Evolutionary conservation across 768 basidiomycete genomes (phyloP), one percentile per base, ranked within the genome.

Genomic region (Pisolithus marmoratus): DNA sequence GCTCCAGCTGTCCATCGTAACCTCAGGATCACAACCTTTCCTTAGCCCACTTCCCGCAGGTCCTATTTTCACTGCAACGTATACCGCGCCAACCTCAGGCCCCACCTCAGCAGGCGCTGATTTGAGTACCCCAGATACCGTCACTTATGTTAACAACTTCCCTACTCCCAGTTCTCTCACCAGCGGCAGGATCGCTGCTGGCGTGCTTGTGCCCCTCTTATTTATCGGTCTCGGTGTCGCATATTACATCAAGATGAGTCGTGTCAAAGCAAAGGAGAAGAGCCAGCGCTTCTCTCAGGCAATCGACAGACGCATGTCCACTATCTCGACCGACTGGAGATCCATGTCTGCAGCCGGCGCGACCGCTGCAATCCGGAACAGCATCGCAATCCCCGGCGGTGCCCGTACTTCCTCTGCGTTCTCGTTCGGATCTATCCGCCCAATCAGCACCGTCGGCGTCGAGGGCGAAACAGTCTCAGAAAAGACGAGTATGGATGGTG

Each of bases 241-340:
- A 11, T 60, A 70, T 0, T 88, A 81, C 66, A 63, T 91, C 71
- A 78, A 68, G 61, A 68, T 71, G 52, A 78, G 67, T 47, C 81
- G 89, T 53, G 60, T 66, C 27, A 76, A 68, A 55, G 72, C 74
- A 46, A 70, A 69, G 51, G 72, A 77, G 26, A 75, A 85, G 63
- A 74, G 79, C 60, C 76, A 71, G 64, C 74, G 74, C 20, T 92
- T 80, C 74, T 81, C 77, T 38, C 76, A 83, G 63, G 78, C 73
- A 9, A 66, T 92, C 65, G 89, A 92, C 71, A 82, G 81, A 66
- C 85, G 89, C 65, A 90, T 92, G 89, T 85, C 82, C 2, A 87
- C 84, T 46, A 87, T 90, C 57, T 84, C 82, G 6, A 70, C 76
- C 19, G 85, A 90, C 61, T 91, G 89, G 89, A 85, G 84, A 64